Evolutionary conservation across 2,329 filamentous ascomycete genomes (phyloP), one percentile per base, ranked within the genome.

Genomic region (Fusarium redolens): DNA sequence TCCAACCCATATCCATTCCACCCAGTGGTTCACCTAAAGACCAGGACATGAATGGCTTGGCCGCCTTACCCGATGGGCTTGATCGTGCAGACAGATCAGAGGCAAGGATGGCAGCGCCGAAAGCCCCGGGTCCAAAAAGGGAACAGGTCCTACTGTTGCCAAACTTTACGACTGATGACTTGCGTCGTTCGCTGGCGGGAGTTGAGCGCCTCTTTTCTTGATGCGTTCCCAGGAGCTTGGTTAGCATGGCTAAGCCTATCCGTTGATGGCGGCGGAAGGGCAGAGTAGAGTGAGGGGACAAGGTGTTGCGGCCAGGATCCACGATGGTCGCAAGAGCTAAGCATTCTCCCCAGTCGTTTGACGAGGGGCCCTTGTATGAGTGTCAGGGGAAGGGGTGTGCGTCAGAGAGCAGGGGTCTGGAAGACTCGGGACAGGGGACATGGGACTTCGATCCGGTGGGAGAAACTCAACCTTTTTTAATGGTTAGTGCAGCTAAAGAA

Each of bases 191-290:
- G 58, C 68, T 30, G 75, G 64, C 67, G 74, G 74, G 74, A 77
- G 71, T 75, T 68, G 68, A 71, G 75, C 75, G 75, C 76, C 77
- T 77, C 77, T 54, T 68, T 73, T 59, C 65, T 73, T 45, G 68
- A 74, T 71, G 75, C 65, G 77, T 77, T 76, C 76, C 78, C 78
- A 78, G 68, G 69, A 71, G 64, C 57, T 80, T 77, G 78, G 78
- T 79, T 78, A 76, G 76, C 76, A 79, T 80, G 77, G 78, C 78
- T 80, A 77, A 78, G 72, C 76, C 73, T 79, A 79, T 79, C 78
- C 78, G 78, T 77, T 61, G 62, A 79, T 79, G 78, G 78, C 77
- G 73, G 73, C 77, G 77, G 78, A 78, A 78, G 67, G 69, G 74
- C 69, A 66, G 33, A 67, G 59, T 65, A 17, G 66, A 71, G 64